Evolutionary conservation across 495 filamentous ascomycete species (phyloP).

Genomic region (Aspergillus wentii): DNA sequence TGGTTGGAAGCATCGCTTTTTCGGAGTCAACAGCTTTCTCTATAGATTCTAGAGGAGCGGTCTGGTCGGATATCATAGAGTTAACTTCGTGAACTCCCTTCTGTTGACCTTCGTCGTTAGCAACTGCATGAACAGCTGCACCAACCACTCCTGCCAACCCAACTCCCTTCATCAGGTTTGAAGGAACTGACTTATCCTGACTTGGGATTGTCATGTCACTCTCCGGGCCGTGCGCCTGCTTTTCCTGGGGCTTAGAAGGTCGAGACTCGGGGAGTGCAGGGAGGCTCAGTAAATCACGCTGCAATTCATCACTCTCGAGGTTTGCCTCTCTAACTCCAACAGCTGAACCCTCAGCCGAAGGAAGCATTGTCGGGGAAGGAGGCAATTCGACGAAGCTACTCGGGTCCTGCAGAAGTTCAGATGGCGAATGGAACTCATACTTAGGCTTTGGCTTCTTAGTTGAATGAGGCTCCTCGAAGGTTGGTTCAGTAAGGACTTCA

Average conservation of each 20-base stretch:
- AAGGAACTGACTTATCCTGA: constrained; percentile 8
- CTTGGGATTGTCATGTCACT: constrained; percentile 15
- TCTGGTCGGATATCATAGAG: too few relatives aligned
- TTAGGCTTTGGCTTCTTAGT: constrained; percentile 27
- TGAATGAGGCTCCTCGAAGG: constrained; percentile 5
- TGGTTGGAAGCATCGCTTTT: neutral
- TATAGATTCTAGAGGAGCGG: too few relatives aligned
- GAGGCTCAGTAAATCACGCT: constrained; percentile 9
- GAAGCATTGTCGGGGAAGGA: constrained; percentile 19
- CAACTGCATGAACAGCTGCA: constrained; percentile 23
- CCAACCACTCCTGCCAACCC: constrained; percentile 24
- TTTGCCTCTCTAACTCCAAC: constrained; percentile 19
- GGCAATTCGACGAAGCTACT: constrained; percentile 20
- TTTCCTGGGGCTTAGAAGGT: constrained; percentile 12
- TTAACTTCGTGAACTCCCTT: too few relatives aligned
- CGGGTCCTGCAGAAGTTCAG: constrained; percentile 38
- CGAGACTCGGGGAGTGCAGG: constrained; percentile 5
- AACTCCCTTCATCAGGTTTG: constrained; percentile 3
- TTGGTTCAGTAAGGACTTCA: constrained; percentile 30
- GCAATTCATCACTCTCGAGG: constrained; percentile 7
- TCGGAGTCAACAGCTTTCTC: too few relatives aligned
- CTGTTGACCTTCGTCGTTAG: too few relatives aligned
- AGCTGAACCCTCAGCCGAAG: constrained; percentile 20
- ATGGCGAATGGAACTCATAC: constrained; percentile 44
- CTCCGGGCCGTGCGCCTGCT: constrained; percentile 2